Conservation (phyloP, 2,329 filamentous ascomycete genomes). For the Aureobasidium sp. region DNA sequence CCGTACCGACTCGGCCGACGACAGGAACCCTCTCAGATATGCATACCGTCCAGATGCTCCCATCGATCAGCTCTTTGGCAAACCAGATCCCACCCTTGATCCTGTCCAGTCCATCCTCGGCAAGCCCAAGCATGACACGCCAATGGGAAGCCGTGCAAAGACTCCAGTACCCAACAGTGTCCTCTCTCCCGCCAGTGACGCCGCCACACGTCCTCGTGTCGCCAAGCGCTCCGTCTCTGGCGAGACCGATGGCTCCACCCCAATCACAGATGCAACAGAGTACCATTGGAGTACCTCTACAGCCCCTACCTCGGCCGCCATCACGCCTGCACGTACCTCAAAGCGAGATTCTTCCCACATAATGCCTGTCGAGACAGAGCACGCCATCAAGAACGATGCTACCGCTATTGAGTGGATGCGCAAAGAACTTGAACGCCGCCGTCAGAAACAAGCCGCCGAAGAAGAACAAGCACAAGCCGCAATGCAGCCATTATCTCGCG, state of each 20-base stretch:
- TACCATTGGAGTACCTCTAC: slow-evolving; percentile 35
- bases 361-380: slow-evolving; percentile 21
- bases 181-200: not conserved
- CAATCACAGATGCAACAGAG: slow-evolving; percentile 36
- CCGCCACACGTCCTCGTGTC: slow-evolving; percentile 15
- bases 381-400: slow-evolving; percentile 32
- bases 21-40: slow-evolving; percentile 20
- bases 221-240: slow-evolving; percentile 24
- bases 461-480: not conserved
- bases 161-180: slow-evolving; percentile 7
- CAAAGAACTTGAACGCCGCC: slow-evolving; percentile 35
- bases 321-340: slow-evolving; percentile 34
- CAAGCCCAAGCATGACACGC: slow-evolving; percentile 22
- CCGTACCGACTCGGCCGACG: not conserved
- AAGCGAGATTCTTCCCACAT: slow-evolving; percentile 34
- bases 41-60: slow-evolving; percentile 23
- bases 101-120: slow-evolving; percentile 8
- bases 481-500: not conserved
- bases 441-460: slow-evolving; percentile 1
- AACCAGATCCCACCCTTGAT: not conserved
- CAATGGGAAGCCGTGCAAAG: slow-evolving; percentile 30
- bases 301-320: slow-evolving; percentile 35
- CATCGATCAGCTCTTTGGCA: slow-evolving; percentile 25
- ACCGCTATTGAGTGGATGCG: slow-evolving; percentile 39
- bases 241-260: slow-evolving; percentile 34